Conservation (phyloP, 140 eudicot genomes). For the Cichorium intybus region DNA sequence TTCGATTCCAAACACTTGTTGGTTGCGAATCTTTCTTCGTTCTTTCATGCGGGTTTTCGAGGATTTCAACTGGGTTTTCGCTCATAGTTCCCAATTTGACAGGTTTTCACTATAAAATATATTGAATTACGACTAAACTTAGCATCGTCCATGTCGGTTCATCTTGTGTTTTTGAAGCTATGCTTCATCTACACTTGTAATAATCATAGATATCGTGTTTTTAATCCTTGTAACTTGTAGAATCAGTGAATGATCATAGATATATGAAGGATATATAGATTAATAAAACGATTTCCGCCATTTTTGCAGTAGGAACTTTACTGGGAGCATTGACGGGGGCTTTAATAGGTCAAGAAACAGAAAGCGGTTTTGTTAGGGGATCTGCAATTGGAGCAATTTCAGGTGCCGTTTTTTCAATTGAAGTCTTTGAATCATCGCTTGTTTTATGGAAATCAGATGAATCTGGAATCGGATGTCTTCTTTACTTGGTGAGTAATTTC, state of each 20-base stretch:
- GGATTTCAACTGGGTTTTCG: slow-evolving; percentile 19
- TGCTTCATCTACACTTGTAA: not conserved
- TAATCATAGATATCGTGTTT: not conserved
- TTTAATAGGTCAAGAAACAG: slow-evolving; percentile 49
- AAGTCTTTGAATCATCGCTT: slow-evolving; percentile 44
- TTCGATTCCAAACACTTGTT: not conserved
- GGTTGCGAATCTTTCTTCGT: not conserved
- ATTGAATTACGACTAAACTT: not conserved
- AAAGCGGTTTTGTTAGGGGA: slow-evolving; percentile 48
- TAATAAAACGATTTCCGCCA: not conserved
- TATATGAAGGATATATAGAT: not conserved
- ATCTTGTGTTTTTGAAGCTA: not conserved
- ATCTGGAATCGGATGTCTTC: slow-evolving; percentile 40
- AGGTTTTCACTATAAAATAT: not conserved
- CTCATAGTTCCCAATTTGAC: slow-evolving; percentile 10
- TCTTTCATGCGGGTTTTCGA: slow-evolving; percentile 16
- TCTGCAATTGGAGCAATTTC: slow-evolving; percentile 53
- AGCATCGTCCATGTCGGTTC: not conserved
- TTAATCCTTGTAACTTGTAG: not conserved
- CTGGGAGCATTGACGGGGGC: slow-evolving; percentile 50
- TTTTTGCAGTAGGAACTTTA: slow-evolving; percentile 44
- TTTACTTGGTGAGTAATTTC: slow-evolving; percentile 33
- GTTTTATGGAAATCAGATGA: slow-evolving; percentile 44
- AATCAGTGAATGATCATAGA: slow-evolving; percentile 2
- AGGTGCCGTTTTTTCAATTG: slow-evolving; percentile 46